These are phyloP conservation scores for Penicillium oxalicum DNA, from an alignment of 2,329 filamentous ascomycete species.

Conservation along the genomic window DNA sequence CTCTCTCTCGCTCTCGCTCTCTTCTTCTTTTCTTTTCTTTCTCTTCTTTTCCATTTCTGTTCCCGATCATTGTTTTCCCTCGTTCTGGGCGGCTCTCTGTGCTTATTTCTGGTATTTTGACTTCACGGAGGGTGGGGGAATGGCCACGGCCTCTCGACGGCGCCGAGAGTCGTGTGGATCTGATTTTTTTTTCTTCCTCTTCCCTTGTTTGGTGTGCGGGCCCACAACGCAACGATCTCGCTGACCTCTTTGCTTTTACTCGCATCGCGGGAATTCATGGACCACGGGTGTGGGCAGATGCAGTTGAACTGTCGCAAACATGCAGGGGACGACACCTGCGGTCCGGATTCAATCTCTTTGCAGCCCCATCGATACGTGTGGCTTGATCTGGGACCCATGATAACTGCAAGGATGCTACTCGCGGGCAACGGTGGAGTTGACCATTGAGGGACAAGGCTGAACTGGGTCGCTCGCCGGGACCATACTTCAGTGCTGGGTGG, in stretches of 20 bases:
- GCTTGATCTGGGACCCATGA: too few relatives aligned
- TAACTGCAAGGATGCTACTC: too few relatives aligned
- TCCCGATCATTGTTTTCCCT: constrained; percentile 16
- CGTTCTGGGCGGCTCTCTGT: constrained; percentile 21
- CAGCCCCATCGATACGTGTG: too few relatives aligned
- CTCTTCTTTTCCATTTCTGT: neutral
- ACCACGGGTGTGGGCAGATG: too few relatives aligned
- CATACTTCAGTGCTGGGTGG: too few relatives aligned
- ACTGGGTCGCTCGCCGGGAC: too few relatives aligned
- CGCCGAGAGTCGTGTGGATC: neutral
- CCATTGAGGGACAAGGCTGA: too few relatives aligned
- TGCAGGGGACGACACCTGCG: too few relatives aligned
- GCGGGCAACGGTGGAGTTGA: too few relatives aligned
- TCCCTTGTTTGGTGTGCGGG: constrained; percentile 12
- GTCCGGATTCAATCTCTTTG: too few relatives aligned
- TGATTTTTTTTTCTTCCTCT: constrained; percentile 7
- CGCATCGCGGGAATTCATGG: neutral
- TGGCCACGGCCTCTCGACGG: neutral
- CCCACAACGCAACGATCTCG: constrained; percentile 15
- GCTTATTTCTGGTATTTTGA: neutral
- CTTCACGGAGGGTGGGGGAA: neutral
- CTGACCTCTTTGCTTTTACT: neutral
- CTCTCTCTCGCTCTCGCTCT: constrained; percentile 2
- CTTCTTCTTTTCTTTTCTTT: constrained; percentile 8
- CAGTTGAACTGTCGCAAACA: too few relatives aligned